These are phyloP conservation scores for Lomentospora prolificans DNA, from an alignment of 2,329 filamentous ascomycete genomes.

Conservation along the genomic window DNA sequence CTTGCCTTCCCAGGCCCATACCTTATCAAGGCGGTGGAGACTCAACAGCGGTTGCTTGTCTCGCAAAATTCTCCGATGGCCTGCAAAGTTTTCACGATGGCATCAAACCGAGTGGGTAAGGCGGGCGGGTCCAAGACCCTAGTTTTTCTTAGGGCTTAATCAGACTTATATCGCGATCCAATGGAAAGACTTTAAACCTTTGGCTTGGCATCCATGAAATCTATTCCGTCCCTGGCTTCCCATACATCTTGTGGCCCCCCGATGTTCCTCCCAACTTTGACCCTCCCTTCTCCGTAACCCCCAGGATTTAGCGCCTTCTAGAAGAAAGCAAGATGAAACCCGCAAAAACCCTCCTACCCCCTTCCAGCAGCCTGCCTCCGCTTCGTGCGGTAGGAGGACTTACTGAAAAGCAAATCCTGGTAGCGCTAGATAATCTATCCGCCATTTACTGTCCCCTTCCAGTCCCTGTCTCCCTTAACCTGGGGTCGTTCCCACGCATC, in stretches of 20 bases:
- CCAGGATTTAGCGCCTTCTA: too few relatives aligned
- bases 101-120: not conserved
- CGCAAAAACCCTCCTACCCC: constrained; percentile 20
- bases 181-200: not conserved
- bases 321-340: not conserved
- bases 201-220: too few relatives aligned
- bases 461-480: not conserved
- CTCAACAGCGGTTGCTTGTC: too few relatives aligned
- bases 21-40: too few relatives aligned
- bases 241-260: not conserved
- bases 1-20: too few relatives aligned
- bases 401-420: constrained; percentile 19
- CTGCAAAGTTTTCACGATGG: not conserved
- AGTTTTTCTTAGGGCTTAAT: not conserved
- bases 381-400: constrained; percentile 22
- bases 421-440: constrained; percentile 23
- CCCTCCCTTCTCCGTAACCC: not conserved
- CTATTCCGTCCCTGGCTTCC: too few relatives aligned
- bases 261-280: not conserved
- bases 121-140: not conserved
- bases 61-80: not conserved
- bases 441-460: constrained; percentile 27
- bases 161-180: not conserved
- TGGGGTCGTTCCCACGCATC: not conserved
- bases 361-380: constrained; percentile 31